Evolutionary conservation across 2,329 filamentous ascomycete species (phyloP), one percentile per base, ranked within the genome.

Genomic region (Emericellopsis cladophorae): DNA sequence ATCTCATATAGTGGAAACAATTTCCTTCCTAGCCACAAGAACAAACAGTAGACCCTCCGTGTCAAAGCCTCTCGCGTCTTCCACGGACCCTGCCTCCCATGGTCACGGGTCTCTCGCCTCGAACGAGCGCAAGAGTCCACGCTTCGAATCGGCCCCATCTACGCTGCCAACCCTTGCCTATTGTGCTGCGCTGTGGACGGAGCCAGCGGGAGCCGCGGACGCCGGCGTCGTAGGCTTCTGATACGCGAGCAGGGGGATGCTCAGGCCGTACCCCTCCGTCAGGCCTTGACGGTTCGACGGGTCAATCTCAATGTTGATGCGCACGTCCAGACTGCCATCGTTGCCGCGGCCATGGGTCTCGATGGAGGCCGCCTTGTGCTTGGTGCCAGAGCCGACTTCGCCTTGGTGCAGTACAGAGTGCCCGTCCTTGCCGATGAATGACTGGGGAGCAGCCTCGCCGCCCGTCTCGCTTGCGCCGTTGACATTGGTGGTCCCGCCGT

Each of bases 251-350:
- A 74, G 66, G 11, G 92, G 92, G n/a, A 98, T 79, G 2, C 87
- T 81, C 37, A 98, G 66, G 9, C 89, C 83, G 55, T 98, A 98
- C 12, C 79, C 76, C 45, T 81, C 72, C 0, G 92, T 96, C 48
- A 74, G 76, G 31, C 92, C 92, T 31, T 84, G 70, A 3, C 78
- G 77, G 56, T 96, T 79, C 51, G 82, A 79, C 55, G 94, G 85
- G 56, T 89, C 79, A 46, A 90, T 78, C 62, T 98, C 92, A 47
- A 95, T 80, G 43, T 88, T 83, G 51, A 98, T 76, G 42, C 79
- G 80, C 39, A 96, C 78, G 51, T 95, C 87, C 5, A 98, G 70
- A 9, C 75, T 66, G 51, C 72, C 70, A 63, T 81, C 67, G 58
- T 70, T 55, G 50, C 64, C 60, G 57, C 67, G 60, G 48, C 81